Base-by-base conservation (phyloP, 345 rosid species). In the Sonneratia alba region DNA sequence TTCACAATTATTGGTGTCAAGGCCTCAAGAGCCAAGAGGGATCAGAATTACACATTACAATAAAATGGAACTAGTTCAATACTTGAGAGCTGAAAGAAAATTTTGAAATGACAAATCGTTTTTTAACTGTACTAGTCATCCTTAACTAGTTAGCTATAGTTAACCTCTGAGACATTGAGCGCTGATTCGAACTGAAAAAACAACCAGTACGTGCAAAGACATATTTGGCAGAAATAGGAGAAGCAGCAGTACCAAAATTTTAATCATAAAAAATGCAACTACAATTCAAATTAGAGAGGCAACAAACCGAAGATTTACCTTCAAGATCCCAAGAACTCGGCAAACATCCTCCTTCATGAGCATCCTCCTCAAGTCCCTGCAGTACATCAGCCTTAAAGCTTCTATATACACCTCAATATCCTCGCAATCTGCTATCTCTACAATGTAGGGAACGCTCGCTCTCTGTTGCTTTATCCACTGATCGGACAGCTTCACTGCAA, bases 371-470 rank as follows among this genome's bases (percentile, higher is more conserved):
- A 91, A 82, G 83, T 92, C 98, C 74, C 87, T 86, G n/a, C 93
- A 91, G 62, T 92, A 92, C 98, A 96, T 96, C 69, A 96, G 77
- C 83, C 92, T 86, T 82, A 96, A 72, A 18, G 96, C 91, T 87
- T 96, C 99, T 24, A 96, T 84, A 65, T 96, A 96, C 12, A 96
- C 93, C 86, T 96, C 99, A 40, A 96, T 92, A 76, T 92, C 98
- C 75, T 92, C 99, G 67, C 99, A 96, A 76, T 92, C 99, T 3
- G 96, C 90, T 78, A 96, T 92, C 89, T 96, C 98, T 74, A 96
- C 99, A 48, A 81, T 82, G 72, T 80, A 90, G 1, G 97, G 96
- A 65, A 74, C 83, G 24, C 86, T 74, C 14, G 83, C 74, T 70
- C 80, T 72, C 32, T 82, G 93, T 78, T 87, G 89, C 68, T 81